phyloP scores from a whole-genome alignment of 495 filamentous ascomycete species.

The Jackrogersella minutella region DNA sequence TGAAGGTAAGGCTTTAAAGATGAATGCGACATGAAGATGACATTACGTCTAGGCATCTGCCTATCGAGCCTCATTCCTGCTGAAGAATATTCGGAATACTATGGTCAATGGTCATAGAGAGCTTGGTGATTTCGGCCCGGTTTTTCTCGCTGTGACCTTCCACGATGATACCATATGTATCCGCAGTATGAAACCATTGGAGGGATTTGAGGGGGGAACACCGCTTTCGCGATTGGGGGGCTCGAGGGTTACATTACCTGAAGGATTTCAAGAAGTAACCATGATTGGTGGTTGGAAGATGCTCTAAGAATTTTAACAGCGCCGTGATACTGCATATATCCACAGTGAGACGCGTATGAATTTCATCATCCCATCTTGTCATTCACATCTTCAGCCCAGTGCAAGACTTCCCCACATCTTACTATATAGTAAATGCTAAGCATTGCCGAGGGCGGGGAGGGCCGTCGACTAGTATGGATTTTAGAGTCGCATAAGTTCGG shows the following conservation, averaged over 20 bases:
- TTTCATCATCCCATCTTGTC: neutral
- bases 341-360: neutral
- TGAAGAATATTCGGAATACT: neutral
- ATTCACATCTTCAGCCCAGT: neutral
- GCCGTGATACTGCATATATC: neutral
- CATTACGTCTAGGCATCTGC: neutral
- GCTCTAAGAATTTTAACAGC: neutral
- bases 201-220: too few species aligned
- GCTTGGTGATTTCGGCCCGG: conserved; percentile 1
- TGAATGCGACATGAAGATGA: neutral
- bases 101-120: neutral
- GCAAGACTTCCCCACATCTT: neutral
- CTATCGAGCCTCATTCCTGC: conserved; percentile 2
- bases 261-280: neutral
- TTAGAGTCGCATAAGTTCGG: neutral
- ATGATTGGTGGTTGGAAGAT: neutral
- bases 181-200: neutral
- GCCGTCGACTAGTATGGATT: neutral
- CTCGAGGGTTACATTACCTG: neutral
- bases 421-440: too few species aligned
- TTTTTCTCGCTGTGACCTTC: conserved; percentile 1
- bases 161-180: neutral
- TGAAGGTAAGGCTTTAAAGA: conserved; percentile 1
- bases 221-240: neutral
- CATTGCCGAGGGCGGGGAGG: neutral